phyloP scores from a whole-genome alignment of 805 yeast genomes.

The Nakazawaea sp. region DNA sequence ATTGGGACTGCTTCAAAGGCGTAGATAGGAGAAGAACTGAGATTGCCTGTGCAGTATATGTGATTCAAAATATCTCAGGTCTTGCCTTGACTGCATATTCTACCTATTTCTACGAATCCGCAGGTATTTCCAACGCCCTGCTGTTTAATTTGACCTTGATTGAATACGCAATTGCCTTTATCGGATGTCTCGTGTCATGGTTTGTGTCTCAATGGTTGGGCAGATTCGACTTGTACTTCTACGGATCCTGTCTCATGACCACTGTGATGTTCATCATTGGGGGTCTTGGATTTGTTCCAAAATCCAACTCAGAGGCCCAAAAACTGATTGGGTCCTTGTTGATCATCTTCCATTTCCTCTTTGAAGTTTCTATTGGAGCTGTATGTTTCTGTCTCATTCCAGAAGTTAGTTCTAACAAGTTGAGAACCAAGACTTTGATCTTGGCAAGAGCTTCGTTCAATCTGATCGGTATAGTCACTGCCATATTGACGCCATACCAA shows the following conservation, averaged over 20 bases:
- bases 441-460: constrained; percentile 30
- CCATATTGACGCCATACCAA: constrained; percentile 30
- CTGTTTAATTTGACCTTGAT: constrained; percentile 41
- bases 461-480: constrained; percentile 22
- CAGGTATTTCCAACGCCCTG: constrained; percentile 33
- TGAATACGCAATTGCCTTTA: constrained; percentile 35
- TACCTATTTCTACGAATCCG: constrained; percentile 43
- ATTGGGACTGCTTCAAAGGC: constrained; percentile 39
- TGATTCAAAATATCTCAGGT: constrained; percentile 39
- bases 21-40: constrained; percentile 41
- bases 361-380: constrained; percentile 38
- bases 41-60: constrained; percentile 35
- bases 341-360: constrained; percentile 36
- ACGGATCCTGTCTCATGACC: constrained; percentile 28
- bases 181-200: constrained; percentile 39
- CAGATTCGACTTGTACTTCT: constrained; percentile 29
- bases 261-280: constrained; percentile 35
- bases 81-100: constrained; percentile 34
- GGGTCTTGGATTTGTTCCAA: constrained; percentile 16
- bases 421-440: constrained; percentile 34
- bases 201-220: constrained; percentile 28
- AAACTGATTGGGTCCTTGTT: constrained; percentile 43
- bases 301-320: constrained; percentile 18
- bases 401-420: constrained; percentile 33
- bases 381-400: constrained; percentile 31